phyloP scores from a whole-genome alignment of 257 asterid species.

The Ilex aquifolium region DNA sequence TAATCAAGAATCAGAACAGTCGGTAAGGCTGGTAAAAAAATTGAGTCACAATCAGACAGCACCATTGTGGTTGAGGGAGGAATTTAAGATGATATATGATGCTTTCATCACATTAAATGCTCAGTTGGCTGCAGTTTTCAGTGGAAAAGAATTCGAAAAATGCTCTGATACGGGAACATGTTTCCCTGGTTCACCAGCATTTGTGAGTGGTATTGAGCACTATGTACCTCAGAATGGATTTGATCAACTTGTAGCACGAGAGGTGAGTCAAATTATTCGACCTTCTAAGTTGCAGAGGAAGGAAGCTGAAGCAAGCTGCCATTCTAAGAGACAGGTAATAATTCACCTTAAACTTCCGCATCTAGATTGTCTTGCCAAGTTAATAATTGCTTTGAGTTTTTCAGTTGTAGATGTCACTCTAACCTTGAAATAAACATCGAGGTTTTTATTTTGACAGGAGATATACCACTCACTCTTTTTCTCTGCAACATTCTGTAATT shows the following conservation, averaged over 20 bases:
- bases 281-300: constrained; percentile 9
- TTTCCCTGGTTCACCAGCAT: constrained; percentile 13
- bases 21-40: constrained; percentile 4
- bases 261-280: constrained; percentile 2
- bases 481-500: constrained; percentile 11
- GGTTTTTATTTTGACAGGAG: neutral
- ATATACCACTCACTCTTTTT: constrained; percentile 2
- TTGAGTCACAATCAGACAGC: constrained; percentile 12
- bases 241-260: constrained; percentile 21
- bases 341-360: neutral
- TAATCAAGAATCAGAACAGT: constrained; percentile 6
- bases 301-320: constrained; percentile 23
- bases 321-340: constrained; percentile 33
- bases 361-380: neutral
- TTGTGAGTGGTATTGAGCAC: constrained; percentile 14
- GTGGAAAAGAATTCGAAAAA: constrained; percentile 14
- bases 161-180: constrained; percentile 12
- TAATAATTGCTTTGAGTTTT: too few relatives aligned
- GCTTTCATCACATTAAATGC: constrained; percentile 31
- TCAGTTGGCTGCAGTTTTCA: constrained; percentile 24
- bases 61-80: constrained; percentile 25
- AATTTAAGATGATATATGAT: constrained; percentile 26
- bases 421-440: neutral
- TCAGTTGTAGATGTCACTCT: neutral
- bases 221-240: constrained; percentile 13